phyloP scores from a whole-genome alignment of 2,329 filamentous ascomycete species.

The Gaeumannomyces tritici region DNA sequence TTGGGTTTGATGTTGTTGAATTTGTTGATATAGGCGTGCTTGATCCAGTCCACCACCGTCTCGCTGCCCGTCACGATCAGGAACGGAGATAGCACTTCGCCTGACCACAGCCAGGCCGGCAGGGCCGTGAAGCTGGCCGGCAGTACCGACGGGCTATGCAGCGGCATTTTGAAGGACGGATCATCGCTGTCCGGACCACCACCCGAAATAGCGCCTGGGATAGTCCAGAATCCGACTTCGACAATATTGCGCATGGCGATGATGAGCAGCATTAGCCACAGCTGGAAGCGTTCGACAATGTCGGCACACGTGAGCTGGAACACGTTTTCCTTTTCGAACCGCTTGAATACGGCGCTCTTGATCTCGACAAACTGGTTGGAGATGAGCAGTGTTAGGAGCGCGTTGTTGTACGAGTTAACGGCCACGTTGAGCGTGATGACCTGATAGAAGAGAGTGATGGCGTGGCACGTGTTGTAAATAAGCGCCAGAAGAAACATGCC shows the following conservation, averaged over 20 bases:
- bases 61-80: constrained; percentile 90
- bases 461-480: constrained; percentile 79
- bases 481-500: constrained; percentile 86
- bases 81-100: constrained; percentile 86
- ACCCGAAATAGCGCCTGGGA: constrained; percentile 39
- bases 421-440: constrained; percentile 97
- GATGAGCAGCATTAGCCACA: constrained; percentile 95
- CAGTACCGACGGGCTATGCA: constrained; percentile 64
- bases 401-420: constrained; percentile 97
- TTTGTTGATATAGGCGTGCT: constrained; percentile 95
- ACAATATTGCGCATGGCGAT: constrained; percentile 95
- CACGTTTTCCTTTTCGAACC: constrained; percentile 94
- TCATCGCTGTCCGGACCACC: constrained; percentile 26
- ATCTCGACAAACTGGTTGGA: constrained; percentile 99
- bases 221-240: constrained; percentile 78
- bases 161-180: constrained; percentile 43
- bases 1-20: constrained; percentile 95
- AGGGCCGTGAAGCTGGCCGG: constrained; percentile 87
- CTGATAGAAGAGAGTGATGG: constrained; percentile 87
- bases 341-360: constrained; percentile 97
- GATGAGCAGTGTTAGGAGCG: constrained; percentile 79
- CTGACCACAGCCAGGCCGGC: constrained; percentile 66
- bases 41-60: constrained; percentile 93
- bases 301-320: constrained; percentile 96
- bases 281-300: constrained; percentile 91